phyloP scores from a whole-genome alignment of 805 yeast species.

The Nakazawaea ishiwadae region DNA sequence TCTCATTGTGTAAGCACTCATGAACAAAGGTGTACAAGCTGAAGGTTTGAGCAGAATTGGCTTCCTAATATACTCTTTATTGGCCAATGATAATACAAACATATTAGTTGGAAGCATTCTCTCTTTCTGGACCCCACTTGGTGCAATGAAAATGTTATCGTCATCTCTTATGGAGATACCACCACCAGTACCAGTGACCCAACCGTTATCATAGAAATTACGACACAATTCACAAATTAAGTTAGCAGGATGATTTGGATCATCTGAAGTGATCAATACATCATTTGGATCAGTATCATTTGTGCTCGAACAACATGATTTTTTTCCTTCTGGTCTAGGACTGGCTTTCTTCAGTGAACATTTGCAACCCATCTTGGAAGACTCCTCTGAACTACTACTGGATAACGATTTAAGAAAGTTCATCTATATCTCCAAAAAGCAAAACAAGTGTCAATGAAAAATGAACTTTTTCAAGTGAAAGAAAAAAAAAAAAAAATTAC shows the following conservation, averaged over 20 bases:
- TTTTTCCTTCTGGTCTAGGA: background rate
- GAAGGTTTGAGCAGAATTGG: slow-evolving; percentile 78
- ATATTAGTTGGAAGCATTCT: slow-evolving; percentile 75
- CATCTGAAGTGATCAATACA: slow-evolving; percentile 31
- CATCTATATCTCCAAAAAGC: too few species aligned
- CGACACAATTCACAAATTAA: slow-evolving; percentile 78
- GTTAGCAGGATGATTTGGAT: slow-evolving; percentile 73
- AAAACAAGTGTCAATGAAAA: too few species aligned
- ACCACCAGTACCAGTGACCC: slow-evolving; percentile 97
- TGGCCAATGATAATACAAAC: slow-evolving; percentile 64
- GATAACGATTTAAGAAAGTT: background rate
- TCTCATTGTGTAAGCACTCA: slow-evolving; percentile 63
- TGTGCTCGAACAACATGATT: background rate
- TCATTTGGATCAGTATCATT: slow-evolving; percentile 14
- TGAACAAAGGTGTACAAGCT: slow-evolving; percentile 87
- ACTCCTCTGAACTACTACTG: too few species aligned
- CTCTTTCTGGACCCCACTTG: slow-evolving; percentile 96
- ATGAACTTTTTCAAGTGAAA: too few species aligned
- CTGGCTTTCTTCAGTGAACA: background rate
- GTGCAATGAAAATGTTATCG: slow-evolving; percentile 69
- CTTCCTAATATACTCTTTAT: slow-evolving; percentile 47
- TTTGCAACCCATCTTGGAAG: background rate
- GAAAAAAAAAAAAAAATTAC: too few species aligned
- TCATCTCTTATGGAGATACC: slow-evolving; percentile 75
- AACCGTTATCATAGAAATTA: slow-evolving; percentile 70